Percentiles rank a stretch among this genome's conserved stretches.
These are phyloP conservation scores for Cynanchum wilfordii DNA, from an alignment of 257 asterid genomes.

Conservation along the genomic window DNA sequence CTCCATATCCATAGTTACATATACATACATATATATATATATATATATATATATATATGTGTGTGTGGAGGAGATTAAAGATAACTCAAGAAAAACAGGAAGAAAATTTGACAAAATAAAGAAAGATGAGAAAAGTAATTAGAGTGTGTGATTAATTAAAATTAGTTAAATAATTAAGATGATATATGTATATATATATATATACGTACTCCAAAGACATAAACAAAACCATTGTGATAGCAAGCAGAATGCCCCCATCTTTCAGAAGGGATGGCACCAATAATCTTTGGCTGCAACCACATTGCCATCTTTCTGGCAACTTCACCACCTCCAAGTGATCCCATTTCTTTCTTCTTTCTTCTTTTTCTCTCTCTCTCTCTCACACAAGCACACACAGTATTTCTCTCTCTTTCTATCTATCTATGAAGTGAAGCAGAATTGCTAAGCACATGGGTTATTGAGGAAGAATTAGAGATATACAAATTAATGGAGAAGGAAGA, in stretches of 20 bases:
- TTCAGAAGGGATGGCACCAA: conserved; percentile 74
- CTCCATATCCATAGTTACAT: background rate
- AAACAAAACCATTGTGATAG: conserved; percentile 63
- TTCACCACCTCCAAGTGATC: conserved; percentile 48
- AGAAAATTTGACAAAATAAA: background rate
- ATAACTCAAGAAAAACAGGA: conserved; percentile 17
- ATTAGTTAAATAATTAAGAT: background rate
- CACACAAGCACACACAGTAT: background rate
- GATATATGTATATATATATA: background rate
- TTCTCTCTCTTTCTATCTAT: background rate
- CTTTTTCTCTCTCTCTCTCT: background rate
- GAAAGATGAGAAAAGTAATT: too few relatives aligned
- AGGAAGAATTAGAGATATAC: background rate
- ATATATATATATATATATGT: too few relatives aligned
- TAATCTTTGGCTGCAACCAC: conserved; percentile 69
- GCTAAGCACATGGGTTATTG: conserved; percentile 10
- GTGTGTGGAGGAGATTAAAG: background rate
- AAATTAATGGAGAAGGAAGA: conserved; percentile 16
- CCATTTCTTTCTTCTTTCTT: conserved; percentile 28
- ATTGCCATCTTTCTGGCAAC: conserved; percentile 49
- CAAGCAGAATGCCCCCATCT: conserved; percentile 99
- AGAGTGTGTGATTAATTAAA: too few relatives aligned
- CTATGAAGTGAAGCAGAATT: background rate
- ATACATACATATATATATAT: too few relatives aligned
- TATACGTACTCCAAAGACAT: conserved; percentile 70